Evolutionary conservation across 148 eudicot species (phyloP).

Genomic region (Silene uniflora): DNA sequence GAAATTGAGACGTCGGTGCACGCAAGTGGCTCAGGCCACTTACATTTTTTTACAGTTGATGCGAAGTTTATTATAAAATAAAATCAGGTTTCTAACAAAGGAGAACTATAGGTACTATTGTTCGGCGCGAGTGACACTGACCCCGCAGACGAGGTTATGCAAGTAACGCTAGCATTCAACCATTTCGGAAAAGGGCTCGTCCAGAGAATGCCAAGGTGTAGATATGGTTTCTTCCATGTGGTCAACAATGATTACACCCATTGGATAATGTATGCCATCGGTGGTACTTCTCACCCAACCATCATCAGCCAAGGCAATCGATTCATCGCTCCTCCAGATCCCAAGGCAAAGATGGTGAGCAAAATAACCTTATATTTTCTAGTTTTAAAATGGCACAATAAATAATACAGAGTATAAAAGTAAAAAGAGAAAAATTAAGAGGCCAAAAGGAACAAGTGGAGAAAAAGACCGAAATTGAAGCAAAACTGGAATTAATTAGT

Average conservation of each 20-base stretch:
- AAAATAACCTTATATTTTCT: background rate
- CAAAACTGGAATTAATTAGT: too few relatives aligned
- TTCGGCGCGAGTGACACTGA: slow-evolving; percentile 39
- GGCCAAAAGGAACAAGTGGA: too few relatives aligned
- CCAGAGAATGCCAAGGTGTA: slow-evolving; percentile 62
- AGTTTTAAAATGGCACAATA: too few relatives aligned
- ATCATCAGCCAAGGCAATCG: slow-evolving; percentile 58
- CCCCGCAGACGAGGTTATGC: slow-evolving; percentile 33
- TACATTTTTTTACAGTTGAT: too few relatives aligned
- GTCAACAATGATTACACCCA: slow-evolving; percentile 61
- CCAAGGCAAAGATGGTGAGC: slow-evolving; percentile 37
- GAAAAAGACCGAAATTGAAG: too few relatives aligned
- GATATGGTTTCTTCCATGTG: slow-evolving; percentile 53
- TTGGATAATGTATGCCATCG: slow-evolving; percentile 55
- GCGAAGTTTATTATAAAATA: background rate
- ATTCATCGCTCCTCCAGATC: slow-evolving; percentile 43
- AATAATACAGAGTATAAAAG: too few relatives aligned
- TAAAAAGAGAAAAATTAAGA: too few relatives aligned
- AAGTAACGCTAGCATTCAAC: slow-evolving; percentile 47
- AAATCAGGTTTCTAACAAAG: background rate
- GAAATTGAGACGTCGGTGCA: background rate
- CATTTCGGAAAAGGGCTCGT: slow-evolving; percentile 49
- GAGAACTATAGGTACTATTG: slow-evolving; percentile 29
- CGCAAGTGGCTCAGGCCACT: too few relatives aligned
- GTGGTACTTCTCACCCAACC: slow-evolving; percentile 50